Conservation (phyloP, 1,284 basidiomycete species). For the Pseudozyma hubeiensis region DNA sequence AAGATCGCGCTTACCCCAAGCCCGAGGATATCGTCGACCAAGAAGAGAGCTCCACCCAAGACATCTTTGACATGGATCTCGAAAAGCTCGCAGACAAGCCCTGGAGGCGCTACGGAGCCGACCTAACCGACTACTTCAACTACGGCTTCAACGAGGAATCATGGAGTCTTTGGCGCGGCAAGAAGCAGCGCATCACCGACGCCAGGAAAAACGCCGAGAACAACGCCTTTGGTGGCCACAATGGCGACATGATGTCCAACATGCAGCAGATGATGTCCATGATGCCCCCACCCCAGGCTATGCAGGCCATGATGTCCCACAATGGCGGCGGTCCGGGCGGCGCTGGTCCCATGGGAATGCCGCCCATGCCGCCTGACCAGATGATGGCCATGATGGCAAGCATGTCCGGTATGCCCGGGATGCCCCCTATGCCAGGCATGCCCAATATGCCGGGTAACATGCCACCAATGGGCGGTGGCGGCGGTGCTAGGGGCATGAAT, state of each 20-base stretch:
- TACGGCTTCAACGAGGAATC: conserved; percentile 98
- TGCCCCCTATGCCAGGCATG: conserved; percentile 42
- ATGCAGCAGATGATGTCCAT: conserved; percentile 52
- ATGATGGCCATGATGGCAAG: conserved; percentile 64
- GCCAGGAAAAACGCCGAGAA: conserved; percentile 74
- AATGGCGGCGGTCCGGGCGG: conserved; percentile 19
- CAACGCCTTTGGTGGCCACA: conserved; percentile 21
- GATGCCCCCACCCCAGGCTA: conserved; percentile 52
- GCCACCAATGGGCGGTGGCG: conserved; percentile 21
- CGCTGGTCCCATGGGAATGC: conserved; percentile 53
- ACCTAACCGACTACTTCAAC: conserved; percentile 98
- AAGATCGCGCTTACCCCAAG: conserved; percentile 61
- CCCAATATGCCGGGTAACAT: conserved; percentile 25
- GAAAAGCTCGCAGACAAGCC: conserved; percentile 81
- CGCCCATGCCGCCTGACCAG: conserved; percentile 52
- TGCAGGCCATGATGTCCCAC: conserved; percentile 61
- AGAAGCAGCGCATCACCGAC: conserved; percentile 83
- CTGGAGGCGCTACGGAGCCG: conserved; percentile 91
- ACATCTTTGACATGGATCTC: conserved; percentile 87
- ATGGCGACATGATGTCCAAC: conserved; percentile 28
- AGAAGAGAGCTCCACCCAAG: conserved; percentile 65
- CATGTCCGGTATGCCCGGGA: conserved; percentile 42
- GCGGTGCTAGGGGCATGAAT: conserved; percentile 23
- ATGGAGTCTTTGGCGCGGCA: conserved; percentile 91
- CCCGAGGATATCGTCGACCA: conserved; percentile 65